Evolutionary conservation across 2,329 filamentous ascomycete genomes (phyloP).

Genomic region (Sarocladium strictum): DNA sequence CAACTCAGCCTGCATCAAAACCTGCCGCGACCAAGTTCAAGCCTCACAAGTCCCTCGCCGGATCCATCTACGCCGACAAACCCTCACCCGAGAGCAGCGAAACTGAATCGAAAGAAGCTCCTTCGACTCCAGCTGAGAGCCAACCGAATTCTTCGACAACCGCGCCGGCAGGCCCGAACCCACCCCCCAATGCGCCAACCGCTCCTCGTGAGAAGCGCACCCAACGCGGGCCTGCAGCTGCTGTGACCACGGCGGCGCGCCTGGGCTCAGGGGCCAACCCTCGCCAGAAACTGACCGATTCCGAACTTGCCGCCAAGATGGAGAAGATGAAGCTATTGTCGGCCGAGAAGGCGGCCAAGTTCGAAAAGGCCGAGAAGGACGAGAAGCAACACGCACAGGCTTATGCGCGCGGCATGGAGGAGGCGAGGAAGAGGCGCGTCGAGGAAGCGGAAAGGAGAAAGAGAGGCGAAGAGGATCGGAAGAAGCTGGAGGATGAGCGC

Average conservation of each 20-base stretch:
- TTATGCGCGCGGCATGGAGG: slow-evolving; percentile 49
- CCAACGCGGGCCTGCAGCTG: slow-evolving; percentile 6
- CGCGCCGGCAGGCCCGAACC: slow-evolving; percentile 17
- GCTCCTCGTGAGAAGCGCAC: slow-evolving; percentile 18
- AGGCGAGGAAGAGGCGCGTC: slow-evolving; percentile 43
- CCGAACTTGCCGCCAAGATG: slow-evolving; percentile 54
- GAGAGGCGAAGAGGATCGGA: slow-evolving; percentile 45
- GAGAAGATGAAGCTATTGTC: slow-evolving; percentile 53
- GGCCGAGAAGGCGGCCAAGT: slow-evolving; percentile 53
- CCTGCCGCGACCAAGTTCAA: slow-evolving; percentile 11
- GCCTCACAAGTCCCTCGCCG: slow-evolving; percentile 19
- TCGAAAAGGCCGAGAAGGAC: slow-evolving; percentile 52
- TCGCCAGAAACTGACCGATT: slow-evolving; percentile 53
- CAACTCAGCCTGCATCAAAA: slow-evolving; percentile 10
- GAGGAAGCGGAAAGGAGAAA: slow-evolving; percentile 47
- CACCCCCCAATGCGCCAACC: slow-evolving; percentile 25
- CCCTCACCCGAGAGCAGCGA: slow-evolving; percentile 14
- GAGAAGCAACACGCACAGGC: slow-evolving; percentile 49
- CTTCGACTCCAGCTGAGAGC: not conserved
- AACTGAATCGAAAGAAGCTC: not conserved
- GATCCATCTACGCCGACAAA: slow-evolving; percentile 28
- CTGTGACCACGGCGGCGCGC: slow-evolving; percentile 33
- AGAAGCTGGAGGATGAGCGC: slow-evolving; percentile 52
- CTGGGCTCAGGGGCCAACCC: slow-evolving; percentile 51
- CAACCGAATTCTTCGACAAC: slow-evolving; percentile 11